Evolutionary conservation across 176 grass and related monocot species (phyloP).

Genomic region (Rhynchospora breviuscula): DNA sequence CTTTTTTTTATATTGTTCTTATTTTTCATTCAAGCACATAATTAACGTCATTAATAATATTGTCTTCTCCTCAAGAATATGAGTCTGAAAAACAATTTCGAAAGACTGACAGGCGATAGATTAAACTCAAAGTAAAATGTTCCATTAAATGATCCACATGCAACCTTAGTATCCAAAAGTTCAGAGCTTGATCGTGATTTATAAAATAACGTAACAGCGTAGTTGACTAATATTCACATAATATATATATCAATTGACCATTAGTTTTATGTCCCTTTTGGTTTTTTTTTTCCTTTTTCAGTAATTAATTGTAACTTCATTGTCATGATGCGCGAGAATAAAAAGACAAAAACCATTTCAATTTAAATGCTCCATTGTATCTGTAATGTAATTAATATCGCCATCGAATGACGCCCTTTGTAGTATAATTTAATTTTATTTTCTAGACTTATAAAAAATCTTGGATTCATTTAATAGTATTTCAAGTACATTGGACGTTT

Average conservation of each 20-base stretch:
- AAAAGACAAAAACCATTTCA: neutral
- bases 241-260: neutral
- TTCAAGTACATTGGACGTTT: neutral
- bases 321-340: neutral
- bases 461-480: neutral
- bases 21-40: no score
- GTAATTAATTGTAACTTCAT: neutral
- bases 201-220: no score
- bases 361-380: neutral
- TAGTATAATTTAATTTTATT: neutral
- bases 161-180: no score
- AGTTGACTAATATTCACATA: no score
- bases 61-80: no score
- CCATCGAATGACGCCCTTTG: neutral
- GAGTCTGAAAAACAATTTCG: no score
- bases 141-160: no score
- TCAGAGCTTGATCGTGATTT: no score
- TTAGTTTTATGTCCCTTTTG: neutral
- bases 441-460: neutral
- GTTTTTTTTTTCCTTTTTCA: neutral
- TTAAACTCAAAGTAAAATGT: no score
- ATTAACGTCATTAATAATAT: no score
- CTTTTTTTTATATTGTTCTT: no score
- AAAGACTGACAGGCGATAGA: no score
- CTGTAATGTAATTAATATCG: neutral